These are phyloP conservation scores for Euphorbia tirucalli DNA, from an alignment of 345 rosid species.

Conservation along the genomic window DNA sequence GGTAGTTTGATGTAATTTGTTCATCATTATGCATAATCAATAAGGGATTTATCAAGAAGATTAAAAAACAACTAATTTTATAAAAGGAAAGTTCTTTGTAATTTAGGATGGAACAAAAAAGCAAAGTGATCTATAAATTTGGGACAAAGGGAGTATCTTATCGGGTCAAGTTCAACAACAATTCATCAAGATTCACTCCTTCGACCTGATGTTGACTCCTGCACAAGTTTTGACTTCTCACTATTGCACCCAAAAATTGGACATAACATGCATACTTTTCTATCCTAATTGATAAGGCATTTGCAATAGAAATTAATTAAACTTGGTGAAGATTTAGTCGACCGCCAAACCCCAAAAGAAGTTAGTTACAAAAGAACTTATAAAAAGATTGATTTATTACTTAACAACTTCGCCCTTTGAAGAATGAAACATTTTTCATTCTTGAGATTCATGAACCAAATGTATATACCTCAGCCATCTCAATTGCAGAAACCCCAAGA, in stretches of 20 bases:
- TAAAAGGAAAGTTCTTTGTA: too few species aligned
- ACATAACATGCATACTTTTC: background rate
- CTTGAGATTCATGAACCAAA: background rate
- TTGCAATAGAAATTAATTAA: background rate
- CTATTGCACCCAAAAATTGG: background rate
- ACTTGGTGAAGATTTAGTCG: background rate
- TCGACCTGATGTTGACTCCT: background rate
- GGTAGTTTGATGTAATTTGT: too few species aligned
- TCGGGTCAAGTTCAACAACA: background rate
- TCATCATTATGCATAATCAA: too few species aligned
- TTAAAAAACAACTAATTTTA: too few species aligned
- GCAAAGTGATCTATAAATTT: too few species aligned
- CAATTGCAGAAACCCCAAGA: slow-evolving; percentile 98
- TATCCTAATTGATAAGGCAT: too few species aligned
- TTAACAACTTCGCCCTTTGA: background rate
- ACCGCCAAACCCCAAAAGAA: background rate
- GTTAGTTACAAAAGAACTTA: background rate
- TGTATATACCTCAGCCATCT: slow-evolving; percentile 93
- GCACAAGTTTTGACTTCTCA: background rate
- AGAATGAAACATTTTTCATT: background rate
- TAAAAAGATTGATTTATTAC: background rate
- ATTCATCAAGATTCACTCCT: background rate
- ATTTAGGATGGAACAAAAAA: too few species aligned
- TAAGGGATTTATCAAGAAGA: too few species aligned
- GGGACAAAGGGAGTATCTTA: too few species aligned